Evolutionary conservation across 148 eudicot species (phyloP), one percentile per base, ranked within the genome.

Genomic region (Rhododendron ovatum): DNA sequence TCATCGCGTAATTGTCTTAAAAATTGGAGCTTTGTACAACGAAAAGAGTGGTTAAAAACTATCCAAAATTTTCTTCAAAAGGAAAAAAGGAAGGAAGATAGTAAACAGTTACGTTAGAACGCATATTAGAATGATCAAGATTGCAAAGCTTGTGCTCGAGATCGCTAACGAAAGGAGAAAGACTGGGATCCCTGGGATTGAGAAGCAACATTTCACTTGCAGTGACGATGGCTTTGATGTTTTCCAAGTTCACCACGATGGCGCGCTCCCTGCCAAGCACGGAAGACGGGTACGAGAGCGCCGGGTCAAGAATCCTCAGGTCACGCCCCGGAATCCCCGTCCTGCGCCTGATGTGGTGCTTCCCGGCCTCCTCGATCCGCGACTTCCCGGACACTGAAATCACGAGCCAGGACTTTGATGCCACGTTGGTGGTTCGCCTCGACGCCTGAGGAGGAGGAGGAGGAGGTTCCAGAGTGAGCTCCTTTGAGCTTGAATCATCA

Each of bases 161-260:
- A 69, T 48, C 76, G 1, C 7, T 24, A 53, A 82, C 39, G 43
- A 86, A 86, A 57, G 59, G 51, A 82, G 82, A 30, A n/a, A 22
- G 11, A 73, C 18, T 59, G 12, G 82, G 82, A 48, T 79, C 57
- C 0, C 51, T 13, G 15, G 82, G 57, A 47, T 79, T 47, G n/a
- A 48, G 82, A 26, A 79, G 18, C 55, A 79, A 30, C 74, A 89
- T 88, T 86, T 89, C 90, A 39, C 82, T 88, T 4, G 88, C 86
- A 33, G 90, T 89, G 83, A 89, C 84, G 77, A 89, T 87, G 13
- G 90, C 90, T 65, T 84, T 87, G 43, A 86, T 84, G 78, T 84
- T 78, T 88, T 89, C 91, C 83, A 89, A 74, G 84, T 87, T 89
- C 82, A 89, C 81, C 4, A 89, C 87, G 59, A 89, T 85, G 8